Percentiles rank a stretch among this genome's conserved stretches.
These are phyloP conservation scores for Hypoxylon lienhwacheense DNA, from an alignment of 495 filamentous ascomycete genomes.

Conservation along the genomic window DNA sequence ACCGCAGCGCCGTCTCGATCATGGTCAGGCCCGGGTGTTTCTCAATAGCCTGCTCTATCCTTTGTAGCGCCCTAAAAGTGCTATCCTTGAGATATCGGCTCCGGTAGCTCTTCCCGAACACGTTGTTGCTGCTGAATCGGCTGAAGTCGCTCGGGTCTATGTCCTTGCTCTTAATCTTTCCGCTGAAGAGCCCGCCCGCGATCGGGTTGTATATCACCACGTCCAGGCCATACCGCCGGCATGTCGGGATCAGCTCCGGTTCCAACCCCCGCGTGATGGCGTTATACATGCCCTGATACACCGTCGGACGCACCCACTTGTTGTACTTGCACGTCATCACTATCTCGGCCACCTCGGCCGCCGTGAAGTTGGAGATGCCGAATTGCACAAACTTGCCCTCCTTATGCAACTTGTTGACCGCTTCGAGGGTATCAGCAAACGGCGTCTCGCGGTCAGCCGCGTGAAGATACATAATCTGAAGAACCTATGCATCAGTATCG, in stretches of 20 bases:
- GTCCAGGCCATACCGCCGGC: constrained; percentile 81
- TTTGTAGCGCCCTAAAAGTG: constrained; percentile 72
- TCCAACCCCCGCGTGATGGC: constrained; percentile 76
- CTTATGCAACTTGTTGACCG: constrained; percentile 78
- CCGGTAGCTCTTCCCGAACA: constrained; percentile 66
- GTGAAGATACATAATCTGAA: constrained; percentile 80
- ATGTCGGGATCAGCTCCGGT: constrained; percentile 75
- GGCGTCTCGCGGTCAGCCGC: constrained; percentile 77
- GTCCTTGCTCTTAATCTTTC: constrained; percentile 77
- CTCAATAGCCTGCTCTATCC: constrained; percentile 72
- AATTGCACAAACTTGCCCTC: constrained; percentile 84
- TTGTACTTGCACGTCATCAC: constrained; percentile 79
- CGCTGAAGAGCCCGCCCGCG: constrained; percentile 80
- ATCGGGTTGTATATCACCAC: constrained; percentile 89
- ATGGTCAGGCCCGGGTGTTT: constrained; percentile 72
- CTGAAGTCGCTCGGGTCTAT: constrained; percentile 62
- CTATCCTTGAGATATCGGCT: constrained; percentile 77
- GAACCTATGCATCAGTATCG: constrained; percentile 1
- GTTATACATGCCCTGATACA: constrained; percentile 73
- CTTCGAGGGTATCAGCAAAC: constrained; percentile 77
- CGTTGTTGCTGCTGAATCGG: constrained; percentile 63
- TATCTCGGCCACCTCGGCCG: constrained; percentile 90
- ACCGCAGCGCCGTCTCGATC: constrained; percentile 81
- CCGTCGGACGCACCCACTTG: constrained; percentile 69
- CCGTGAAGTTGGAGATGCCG: constrained; percentile 81